These are phyloP conservation scores for Solanum clarkiae DNA, from an alignment of 257 asterid species.

Conservation along the genomic window DNA sequence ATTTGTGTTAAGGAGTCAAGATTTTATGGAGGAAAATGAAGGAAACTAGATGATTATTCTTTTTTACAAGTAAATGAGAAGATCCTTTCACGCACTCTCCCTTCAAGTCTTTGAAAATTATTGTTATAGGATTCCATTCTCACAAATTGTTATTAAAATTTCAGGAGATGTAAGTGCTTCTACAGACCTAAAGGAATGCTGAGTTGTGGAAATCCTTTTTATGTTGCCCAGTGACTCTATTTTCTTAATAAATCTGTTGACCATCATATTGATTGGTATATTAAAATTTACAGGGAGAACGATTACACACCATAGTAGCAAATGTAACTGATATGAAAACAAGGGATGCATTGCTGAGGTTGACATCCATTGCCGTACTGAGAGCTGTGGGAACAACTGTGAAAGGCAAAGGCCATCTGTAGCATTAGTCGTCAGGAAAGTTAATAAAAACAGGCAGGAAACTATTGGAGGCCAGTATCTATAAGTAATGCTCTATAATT, in stretches of 20 bases:
- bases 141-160: background rate
- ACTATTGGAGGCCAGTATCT: background rate
- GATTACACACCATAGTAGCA: constrained; percentile 88
- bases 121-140: background rate
- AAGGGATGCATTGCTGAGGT: constrained; percentile 91
- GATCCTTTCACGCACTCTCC: background rate
- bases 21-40: background rate
- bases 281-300: background rate
- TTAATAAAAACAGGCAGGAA: constrained; percentile 34
- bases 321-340: constrained; percentile 98
- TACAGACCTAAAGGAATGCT: background rate
- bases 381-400: constrained; percentile 99
- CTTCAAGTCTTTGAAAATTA: background rate
- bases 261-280: background rate
- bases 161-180: background rate
- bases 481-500: background rate
- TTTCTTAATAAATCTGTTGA: background rate
- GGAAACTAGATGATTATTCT: background rate
- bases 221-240: background rate
- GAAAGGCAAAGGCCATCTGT: constrained; percentile 92
- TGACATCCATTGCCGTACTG: constrained; percentile 95
- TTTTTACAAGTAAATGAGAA: background rate
- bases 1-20: background rate
- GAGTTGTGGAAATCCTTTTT: background rate
- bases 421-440: constrained; percentile 81